These are phyloP conservation scores for Cladophialophora yegresii DNA, from an alignment of 2,329 filamentous ascomycete species.

Conservation along the genomic window DNA sequence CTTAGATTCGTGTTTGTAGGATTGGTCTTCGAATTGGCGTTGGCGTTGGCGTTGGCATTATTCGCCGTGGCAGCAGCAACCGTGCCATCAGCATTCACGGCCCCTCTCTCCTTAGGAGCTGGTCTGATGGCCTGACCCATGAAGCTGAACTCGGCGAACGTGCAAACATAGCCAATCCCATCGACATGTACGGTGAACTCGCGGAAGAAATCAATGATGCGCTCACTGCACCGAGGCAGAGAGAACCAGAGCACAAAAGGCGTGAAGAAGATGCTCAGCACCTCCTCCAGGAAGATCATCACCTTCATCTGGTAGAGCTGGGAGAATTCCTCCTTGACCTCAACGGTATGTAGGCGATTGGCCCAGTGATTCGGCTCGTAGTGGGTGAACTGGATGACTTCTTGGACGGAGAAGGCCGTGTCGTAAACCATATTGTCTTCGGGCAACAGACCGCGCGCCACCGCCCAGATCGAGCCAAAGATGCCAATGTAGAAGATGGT, in stretches of 20 bases:
- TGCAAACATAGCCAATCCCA: slow-evolving; percentile 92
- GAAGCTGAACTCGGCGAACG: slow-evolving; percentile 96
- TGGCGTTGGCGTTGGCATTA: slow-evolving; percentile 16
- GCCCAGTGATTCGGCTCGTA: slow-evolving; percentile 90
- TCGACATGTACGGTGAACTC: slow-evolving; percentile 98
- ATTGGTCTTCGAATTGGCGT: not conserved
- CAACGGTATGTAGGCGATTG: slow-evolving; percentile 84
- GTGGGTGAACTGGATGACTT: slow-evolving; percentile 89
- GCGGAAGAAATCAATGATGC: slow-evolving; percentile 95
- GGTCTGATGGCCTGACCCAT: slow-evolving; percentile 67
- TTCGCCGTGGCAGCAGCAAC: slow-evolving; percentile 46
- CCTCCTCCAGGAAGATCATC: slow-evolving; percentile 87
- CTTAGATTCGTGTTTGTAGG: slow-evolving; percentile 52
- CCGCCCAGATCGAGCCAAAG: slow-evolving; percentile 78
- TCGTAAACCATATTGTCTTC: slow-evolving; percentile 90
- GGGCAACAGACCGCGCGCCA: slow-evolving; percentile 78
- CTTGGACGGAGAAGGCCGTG: slow-evolving; percentile 82
- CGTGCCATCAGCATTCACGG: slow-evolving; percentile 6
- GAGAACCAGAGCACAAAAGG: slow-evolving; percentile 86
- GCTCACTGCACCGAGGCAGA: slow-evolving; percentile 83
- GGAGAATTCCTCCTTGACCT: slow-evolving; percentile 88
- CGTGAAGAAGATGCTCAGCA: slow-evolving; percentile 87
- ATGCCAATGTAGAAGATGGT: slow-evolving; percentile 88
- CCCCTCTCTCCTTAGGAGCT: slow-evolving; percentile 42
- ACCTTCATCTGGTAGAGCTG: slow-evolving; percentile 89